Evolutionary conservation across 768 basidiomycete genomes (phyloP), one percentile per base, ranked within the genome.

Genomic region (Podaxis rugospora): DNA sequence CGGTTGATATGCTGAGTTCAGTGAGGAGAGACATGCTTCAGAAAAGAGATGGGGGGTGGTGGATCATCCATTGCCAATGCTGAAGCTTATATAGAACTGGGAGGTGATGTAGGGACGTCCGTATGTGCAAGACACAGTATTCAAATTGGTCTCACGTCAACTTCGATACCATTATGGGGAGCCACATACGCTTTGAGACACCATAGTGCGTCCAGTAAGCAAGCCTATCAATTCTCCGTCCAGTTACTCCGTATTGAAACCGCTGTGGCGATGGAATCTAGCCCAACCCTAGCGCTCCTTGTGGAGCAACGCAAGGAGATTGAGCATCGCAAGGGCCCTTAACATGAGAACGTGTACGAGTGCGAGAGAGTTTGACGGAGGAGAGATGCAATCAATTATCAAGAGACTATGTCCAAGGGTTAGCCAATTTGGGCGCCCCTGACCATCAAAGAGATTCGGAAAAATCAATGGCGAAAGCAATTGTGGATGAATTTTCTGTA

Each of bases 331-430:
- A 51, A 59, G 58, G 59, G 59, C 42, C 52, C 59, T 54, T 42
- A 60, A 44, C 59, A 53, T 60, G 59, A 46, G 59, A 52, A 44
- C 42, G 28, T 44, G 35, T 51, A 53, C 42, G 46, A 49, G 46
- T 37, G 47, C n/a, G 35, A 35, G 23, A 60, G 35, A 23, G n/a
- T 40, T 40, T 55, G 54, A 55, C 54, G 54, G 54, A 58, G 42
- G 46, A 57, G 57, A 58, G 57, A 58, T 58, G 57, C 49, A 58
- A 58, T 58, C 57, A 59, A 59, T 40, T 51, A 23, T 32, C 51
- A 52, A 11, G n/a, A 23, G n/a, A n/a, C 25, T 39, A 35, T 13
- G 23, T 14, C 47, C 23, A 21, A 32, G 57, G 57, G 47, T 36
- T 47, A 13, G 23, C 36, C 21, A 44, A 58, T 50, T 58, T 58